Evolutionary conservation across 176 grass and related monocot genomes (phyloP).

Genomic region (Zoysia pacifica): DNA sequence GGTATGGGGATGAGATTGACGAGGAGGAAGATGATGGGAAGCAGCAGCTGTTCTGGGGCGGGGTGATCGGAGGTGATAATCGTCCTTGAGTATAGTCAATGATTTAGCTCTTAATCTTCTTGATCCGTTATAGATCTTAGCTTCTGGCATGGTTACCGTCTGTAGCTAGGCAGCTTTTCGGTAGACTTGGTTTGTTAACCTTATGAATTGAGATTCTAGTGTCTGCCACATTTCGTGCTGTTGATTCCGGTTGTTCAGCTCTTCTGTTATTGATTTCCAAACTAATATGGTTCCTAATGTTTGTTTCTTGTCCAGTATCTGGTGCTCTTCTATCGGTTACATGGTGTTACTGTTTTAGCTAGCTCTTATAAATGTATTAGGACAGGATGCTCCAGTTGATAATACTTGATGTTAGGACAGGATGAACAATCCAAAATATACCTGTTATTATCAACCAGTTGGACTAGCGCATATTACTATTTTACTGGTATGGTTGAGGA

Average conservation of each 20-base stretch:
- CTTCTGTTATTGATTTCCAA: neutral
- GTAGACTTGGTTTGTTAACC: neutral
- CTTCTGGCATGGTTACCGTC: neutral
- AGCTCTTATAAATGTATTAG: neutral
- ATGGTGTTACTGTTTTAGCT: neutral
- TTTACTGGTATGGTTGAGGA: neutral
- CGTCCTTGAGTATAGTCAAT: conserved; percentile 26
- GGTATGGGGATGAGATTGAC: conserved; percentile 74
- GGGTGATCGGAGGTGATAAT: conserved; percentile 62
- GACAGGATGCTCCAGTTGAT: neutral
- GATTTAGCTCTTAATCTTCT: conserved; percentile 6
- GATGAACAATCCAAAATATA: neutral
- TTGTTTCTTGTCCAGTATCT: neutral
- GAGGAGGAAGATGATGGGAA: conserved; percentile 72
- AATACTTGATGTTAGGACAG: neutral
- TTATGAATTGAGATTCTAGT: neutral
- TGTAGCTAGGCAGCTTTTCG: conserved; percentile 1
- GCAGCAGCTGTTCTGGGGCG: conserved; percentile 70
- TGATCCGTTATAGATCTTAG: neutral
- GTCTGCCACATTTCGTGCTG: neutral
- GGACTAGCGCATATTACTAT: neutral
- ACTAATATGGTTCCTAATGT: neutral
- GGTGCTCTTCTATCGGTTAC: neutral
- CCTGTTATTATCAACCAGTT: neutral
- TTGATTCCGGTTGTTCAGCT: conserved; percentile 1